Conservation (phyloP, 2,329 filamentous ascomycete genomes). For the Coniochaeta hoffmannii region DNA sequence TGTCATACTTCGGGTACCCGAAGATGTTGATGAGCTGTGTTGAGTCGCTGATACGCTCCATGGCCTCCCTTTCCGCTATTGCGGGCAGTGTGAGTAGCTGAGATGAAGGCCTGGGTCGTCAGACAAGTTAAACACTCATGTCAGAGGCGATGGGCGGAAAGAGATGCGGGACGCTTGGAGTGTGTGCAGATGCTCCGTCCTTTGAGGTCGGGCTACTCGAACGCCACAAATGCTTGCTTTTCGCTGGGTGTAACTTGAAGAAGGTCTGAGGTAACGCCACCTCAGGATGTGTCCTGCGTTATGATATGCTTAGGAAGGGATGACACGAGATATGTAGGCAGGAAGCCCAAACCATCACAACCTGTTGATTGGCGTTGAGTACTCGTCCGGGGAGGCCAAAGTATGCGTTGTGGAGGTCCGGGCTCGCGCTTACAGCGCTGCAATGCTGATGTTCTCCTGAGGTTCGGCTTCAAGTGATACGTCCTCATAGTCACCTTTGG, state of each 20-base stretch:
- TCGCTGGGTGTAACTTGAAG: neutral
- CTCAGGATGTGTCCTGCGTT: neutral
- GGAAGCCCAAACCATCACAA: neutral
- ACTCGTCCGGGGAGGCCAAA: neutral
- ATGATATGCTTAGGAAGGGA: neutral
- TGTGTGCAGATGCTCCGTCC: neutral
- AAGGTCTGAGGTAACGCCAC: neutral
- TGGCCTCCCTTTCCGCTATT: neutral
- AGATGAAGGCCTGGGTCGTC: neutral
- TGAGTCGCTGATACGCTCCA: slow-evolving; percentile 6
- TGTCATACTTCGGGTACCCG: slow-evolving; percentile 5
- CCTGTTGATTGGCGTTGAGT: neutral
- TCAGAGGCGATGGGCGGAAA: neutral
- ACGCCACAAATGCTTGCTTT: neutral
- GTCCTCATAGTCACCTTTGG: neutral
- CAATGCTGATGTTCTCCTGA: neutral
- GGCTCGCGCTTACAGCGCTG: neutral
- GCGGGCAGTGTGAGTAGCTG: neutral
- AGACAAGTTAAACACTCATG: neutral
- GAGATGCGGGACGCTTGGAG: neutral
- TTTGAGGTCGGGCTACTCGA: neutral
- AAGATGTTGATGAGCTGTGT: slow-evolving; percentile 7
- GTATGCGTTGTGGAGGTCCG: neutral
- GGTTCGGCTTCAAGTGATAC: neutral
- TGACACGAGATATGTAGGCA: neutral